phyloP scores from a whole-genome alignment of 2,329 filamentous ascomycete genomes.

The Rhinocladiella similis region DNA sequence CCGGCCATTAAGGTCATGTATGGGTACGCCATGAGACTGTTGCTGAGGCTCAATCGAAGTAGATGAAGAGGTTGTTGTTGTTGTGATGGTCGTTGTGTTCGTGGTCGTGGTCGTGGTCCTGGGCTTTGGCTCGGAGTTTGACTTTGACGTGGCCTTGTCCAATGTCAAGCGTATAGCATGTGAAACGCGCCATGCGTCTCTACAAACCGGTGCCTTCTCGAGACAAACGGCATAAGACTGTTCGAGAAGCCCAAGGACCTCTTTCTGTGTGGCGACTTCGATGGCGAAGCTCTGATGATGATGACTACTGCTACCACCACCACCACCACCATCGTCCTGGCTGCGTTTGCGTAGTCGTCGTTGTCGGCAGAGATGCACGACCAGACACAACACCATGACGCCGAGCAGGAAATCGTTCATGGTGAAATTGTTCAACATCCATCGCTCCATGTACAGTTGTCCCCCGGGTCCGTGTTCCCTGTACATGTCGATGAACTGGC shows the following conservation, averaged over 20 bases:
- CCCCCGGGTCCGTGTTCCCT: constrained; percentile 56
- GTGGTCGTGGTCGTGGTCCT: no score
- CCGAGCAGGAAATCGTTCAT: constrained; percentile 64
- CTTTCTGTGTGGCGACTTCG: constrained; percentile 13
- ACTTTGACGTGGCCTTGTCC: no score
- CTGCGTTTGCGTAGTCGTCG: neutral
- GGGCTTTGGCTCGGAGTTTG: no score
- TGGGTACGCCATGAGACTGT: no score
- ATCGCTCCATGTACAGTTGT: constrained; percentile 52
- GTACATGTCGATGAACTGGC: constrained; percentile 51
- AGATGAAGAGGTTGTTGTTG: no score
- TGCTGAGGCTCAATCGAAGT: no score
- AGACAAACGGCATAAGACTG: constrained; percentile 23
- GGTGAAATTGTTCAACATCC: constrained; percentile 59
- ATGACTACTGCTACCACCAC: no score
- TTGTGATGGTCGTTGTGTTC: no score
- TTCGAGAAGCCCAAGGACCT: constrained; percentile 16
- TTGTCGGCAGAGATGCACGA: constrained; percentile 21
- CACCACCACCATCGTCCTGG: no score
- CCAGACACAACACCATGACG: constrained; percentile 60
- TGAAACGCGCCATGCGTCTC: constrained; percentile 24
- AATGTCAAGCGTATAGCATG: constrained; percentile 24
- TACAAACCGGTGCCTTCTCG: constrained; percentile 22
- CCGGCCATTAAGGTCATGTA: no score
- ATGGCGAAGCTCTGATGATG: constrained; percentile 9